Evolutionary conservation across 2,329 filamentous ascomycete genomes (phyloP).

Genomic region (Epichloe elymi): DNA sequence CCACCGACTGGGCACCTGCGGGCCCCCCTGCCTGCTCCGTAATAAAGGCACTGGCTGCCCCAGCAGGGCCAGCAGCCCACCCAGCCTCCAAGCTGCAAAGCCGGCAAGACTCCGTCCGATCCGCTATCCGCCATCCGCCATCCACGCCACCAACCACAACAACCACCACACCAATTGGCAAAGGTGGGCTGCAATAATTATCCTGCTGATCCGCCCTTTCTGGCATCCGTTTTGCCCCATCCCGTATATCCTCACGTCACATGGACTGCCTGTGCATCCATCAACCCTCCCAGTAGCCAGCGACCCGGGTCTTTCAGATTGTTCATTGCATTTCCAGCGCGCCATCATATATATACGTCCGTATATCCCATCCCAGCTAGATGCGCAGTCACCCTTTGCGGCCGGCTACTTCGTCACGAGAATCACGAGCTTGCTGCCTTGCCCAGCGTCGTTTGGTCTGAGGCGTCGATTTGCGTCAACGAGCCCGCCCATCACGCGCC

Average conservation of each 20-base stretch:
- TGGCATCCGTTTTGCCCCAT: conserved; percentile 14
- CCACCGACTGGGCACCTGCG: too few species aligned
- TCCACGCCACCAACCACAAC: neutral
- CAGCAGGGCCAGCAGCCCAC: too few species aligned
- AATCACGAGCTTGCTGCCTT: conserved; percentile 4
- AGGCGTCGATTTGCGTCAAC: neutral
- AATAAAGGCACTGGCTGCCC: too few species aligned
- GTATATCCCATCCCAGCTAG: conserved; percentile 7
- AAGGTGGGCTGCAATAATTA: conserved; percentile 12
- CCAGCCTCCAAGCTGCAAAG: too few species aligned
- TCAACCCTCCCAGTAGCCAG: conserved; percentile 7
- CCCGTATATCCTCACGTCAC: conserved; percentile 15
- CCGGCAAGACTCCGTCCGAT: too few species aligned
- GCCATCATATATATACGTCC: neutral
- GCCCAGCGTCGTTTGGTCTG: conserved; percentile 1
- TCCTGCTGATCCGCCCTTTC: conserved; percentile 18
- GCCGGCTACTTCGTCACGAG: conserved; percentile 7
- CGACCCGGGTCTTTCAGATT: neutral
- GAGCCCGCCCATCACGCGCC: neutral
- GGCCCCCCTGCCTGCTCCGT: too few species aligned
- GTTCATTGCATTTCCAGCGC: conserved; percentile 3
- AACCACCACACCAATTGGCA: neutral
- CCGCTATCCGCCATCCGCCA: too few species aligned
- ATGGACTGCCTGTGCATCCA: conserved; percentile 18
- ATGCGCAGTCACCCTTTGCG: conserved; percentile 15